phyloP scores from a whole-genome alignment of 352 stramenopile genomes.

The Globisporangium okanoganense region DNA sequence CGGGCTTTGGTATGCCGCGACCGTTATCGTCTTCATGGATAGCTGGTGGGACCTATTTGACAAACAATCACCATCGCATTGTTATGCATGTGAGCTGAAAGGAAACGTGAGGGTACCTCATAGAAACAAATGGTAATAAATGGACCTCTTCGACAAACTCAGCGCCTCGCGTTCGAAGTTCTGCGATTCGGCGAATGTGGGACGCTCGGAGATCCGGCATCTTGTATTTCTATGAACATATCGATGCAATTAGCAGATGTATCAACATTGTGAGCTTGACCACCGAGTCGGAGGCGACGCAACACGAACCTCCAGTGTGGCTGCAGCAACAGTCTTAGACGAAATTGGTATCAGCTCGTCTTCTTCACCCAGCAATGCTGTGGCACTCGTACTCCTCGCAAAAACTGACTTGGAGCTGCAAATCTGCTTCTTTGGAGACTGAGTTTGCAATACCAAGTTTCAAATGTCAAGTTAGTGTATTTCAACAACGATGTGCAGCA shows the following conservation, averaged over 20 bases:
- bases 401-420: neutral
- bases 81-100: neutral
- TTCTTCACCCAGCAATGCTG: neutral
- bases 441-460: neutral
- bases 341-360: neutral
- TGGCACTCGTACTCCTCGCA: constrained; percentile 24
- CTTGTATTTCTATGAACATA: constrained; percentile 38
- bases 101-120: neutral
- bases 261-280: neutral
- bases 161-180: constrained; percentile 35
- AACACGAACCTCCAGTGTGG: constrained; percentile 23
- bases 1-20: constrained; percentile 8
- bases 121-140: neutral
- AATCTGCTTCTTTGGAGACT: constrained; percentile 46
- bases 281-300: neutral
- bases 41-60: constrained; percentile 5
- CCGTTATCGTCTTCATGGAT: neutral
- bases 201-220: constrained; percentile 57
- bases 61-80: neutral
- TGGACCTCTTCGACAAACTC: constrained; percentile 29
- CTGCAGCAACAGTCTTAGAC: neutral
- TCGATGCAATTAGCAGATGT: neutral
- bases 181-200: constrained; percentile 65
- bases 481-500: neutral
- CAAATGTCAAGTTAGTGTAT: neutral